Conservation (phyloP, 352 stramenopile species). For the Thalassiosira pacifica region DNA sequence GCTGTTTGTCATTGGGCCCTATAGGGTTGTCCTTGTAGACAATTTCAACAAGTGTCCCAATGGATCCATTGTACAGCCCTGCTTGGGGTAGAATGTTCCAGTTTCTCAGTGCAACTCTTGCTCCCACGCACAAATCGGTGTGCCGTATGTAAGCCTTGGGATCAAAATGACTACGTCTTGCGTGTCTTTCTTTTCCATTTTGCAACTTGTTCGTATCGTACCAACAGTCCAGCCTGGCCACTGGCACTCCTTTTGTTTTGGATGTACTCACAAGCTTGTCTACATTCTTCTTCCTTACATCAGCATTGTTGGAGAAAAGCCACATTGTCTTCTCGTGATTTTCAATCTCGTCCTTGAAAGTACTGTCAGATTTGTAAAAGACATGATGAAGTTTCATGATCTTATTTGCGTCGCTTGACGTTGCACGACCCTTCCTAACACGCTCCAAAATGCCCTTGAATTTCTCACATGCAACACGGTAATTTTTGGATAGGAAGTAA, state of each 20-base stretch:
- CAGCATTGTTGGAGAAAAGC: neutral
- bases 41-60: slow-evolving; percentile 29
- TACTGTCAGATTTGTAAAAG: slow-evolving; percentile 23
- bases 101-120: neutral
- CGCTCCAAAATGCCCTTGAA: slow-evolving; percentile 10
- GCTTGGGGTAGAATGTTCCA: neutral
- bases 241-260: neutral
- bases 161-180: slow-evolving; percentile 1
- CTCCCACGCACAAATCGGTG: slow-evolving; percentile 10
- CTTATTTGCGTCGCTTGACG: slow-evolving; percentile 1
- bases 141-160: neutral
- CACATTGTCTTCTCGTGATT: slow-evolving; percentile 5
- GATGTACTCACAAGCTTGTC: neutral
- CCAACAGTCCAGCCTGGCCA: neutral
- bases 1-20: slow-evolving; percentile 34
- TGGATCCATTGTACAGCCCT: slow-evolving; percentile 19
- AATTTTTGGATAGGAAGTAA: slow-evolving; percentile 38
- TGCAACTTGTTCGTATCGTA: neutral
- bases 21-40: slow-evolving; percentile 2
- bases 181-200: neutral
- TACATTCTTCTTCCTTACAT: neutral
- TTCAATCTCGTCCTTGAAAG: slow-evolving; percentile 14
- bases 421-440: neutral
- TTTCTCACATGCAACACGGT: slow-evolving; percentile 12
- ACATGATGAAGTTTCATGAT: slow-evolving; percentile 30